Evolutionary conservation across 73 alveolate genomes (phyloP).

Genomic region (Stentor coeruleus): DNA sequence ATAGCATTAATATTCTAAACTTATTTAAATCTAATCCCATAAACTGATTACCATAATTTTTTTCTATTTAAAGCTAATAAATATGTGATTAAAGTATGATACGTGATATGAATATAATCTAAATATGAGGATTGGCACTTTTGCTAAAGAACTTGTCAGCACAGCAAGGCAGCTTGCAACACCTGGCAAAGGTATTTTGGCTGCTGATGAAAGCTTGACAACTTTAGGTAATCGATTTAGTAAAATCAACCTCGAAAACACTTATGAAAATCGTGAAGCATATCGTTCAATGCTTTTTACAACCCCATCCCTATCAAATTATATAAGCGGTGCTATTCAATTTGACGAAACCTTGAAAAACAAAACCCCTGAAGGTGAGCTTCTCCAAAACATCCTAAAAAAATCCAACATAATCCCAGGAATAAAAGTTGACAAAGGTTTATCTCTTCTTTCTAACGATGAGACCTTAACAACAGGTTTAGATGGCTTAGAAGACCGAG

Average conservation of each 20-base stretch:
- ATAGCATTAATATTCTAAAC: too few species aligned
- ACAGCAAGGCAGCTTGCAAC: constrained; percentile 80
- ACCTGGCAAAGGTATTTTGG: constrained; percentile 94
- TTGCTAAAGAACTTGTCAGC: constrained; percentile 84
- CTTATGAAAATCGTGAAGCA: constrained; percentile 85
- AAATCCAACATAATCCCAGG: constrained; percentile 92
- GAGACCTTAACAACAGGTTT: constrained; percentile 87
- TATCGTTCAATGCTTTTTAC: constrained; percentile 91
- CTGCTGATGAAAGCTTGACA: constrained; percentile 97
- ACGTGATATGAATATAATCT: too few species aligned
- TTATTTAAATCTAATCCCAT: too few species aligned
- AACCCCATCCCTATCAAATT: constrained; percentile 76
- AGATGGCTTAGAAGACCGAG: constrained; percentile 67
- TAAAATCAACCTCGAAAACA: constrained; percentile 81
- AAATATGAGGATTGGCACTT: constrained; percentile 14
- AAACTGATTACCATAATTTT: too few species aligned
- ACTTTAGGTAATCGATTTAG: constrained; percentile 90
- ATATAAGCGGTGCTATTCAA: constrained; percentile 92
- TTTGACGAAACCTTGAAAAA: constrained; percentile 93
- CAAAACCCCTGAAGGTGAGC: constrained; percentile 77
- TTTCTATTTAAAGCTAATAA: too few species aligned
- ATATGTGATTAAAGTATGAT: too few species aligned
- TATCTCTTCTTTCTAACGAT: constrained; percentile 70
- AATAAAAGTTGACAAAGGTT: constrained; percentile 94
- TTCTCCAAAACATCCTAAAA: constrained; percentile 72